Conservation (phyloP, 805 yeast genomes). For the Spencermartinsiella europaea region DNA sequence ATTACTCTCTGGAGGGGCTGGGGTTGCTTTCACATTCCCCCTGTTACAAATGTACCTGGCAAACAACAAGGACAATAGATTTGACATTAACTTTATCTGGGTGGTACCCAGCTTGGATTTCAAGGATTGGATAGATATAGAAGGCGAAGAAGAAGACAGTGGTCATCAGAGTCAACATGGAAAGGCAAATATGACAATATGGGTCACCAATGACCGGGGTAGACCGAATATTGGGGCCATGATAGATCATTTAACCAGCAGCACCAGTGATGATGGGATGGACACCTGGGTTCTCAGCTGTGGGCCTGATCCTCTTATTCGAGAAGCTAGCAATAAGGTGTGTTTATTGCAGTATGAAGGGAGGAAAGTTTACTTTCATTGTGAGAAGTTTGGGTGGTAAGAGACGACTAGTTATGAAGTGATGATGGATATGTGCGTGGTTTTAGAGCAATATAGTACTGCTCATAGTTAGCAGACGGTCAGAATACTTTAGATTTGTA, state of each 20-base stretch:
- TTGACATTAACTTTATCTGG: constrained; percentile 28
- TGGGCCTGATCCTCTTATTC: constrained; percentile 29
- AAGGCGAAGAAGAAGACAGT: no score
- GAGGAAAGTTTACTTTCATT: constrained; percentile 22
- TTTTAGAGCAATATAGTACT: no score
- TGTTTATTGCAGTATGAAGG: constrained; percentile 26
- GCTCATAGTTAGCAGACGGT: no score
- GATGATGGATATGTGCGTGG: no score
- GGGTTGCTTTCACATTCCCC: constrained; percentile 31
- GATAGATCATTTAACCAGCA: constrained; percentile 19
- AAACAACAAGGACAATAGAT: neutral
- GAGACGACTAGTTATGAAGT: no score
- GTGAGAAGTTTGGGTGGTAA: constrained; percentile 32
- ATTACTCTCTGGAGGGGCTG: constrained; percentile 32
- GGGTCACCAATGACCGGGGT: constrained; percentile 30
- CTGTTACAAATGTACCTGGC: constrained; percentile 14
- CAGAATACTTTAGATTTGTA: no score
- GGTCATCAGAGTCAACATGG: no score
- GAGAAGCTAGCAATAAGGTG: constrained; percentile 26
- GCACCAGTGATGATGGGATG: constrained; percentile 19
- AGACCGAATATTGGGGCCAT: constrained; percentile 26
- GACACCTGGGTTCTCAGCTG: constrained; percentile 27
- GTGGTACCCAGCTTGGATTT: constrained; percentile 27
- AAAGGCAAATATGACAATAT: constrained; percentile 21
- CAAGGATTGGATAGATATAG: constrained; percentile 24